phyloP scores from a whole-genome alignment of 2,329 filamentous ascomycete species.

The Stemphylium lycopersici region DNA sequence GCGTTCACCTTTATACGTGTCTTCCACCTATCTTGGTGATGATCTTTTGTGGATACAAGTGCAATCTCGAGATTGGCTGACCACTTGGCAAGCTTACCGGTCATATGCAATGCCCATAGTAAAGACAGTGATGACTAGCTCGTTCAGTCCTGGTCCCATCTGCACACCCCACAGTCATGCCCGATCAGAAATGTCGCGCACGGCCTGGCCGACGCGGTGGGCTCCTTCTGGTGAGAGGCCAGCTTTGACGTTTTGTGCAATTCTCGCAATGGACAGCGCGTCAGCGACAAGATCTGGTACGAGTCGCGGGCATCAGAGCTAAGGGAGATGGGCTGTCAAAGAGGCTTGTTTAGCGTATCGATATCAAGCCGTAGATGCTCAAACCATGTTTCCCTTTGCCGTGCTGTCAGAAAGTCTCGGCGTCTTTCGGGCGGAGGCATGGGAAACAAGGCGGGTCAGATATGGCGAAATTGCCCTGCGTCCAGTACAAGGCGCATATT shows the following conservation, averaged over 20 bases:
- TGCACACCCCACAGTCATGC: too few species aligned
- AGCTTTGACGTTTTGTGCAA: neutral
- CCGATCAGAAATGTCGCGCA: too few species aligned
- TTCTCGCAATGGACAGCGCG: neutral
- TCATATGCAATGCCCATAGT: too few species aligned
- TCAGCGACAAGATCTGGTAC: neutral
- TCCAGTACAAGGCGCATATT: neutral
- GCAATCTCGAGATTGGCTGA: too few species aligned
- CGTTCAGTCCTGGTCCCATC: too few species aligned
- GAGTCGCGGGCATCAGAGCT: neutral
- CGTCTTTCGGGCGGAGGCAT: neutral
- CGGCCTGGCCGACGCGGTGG: too few species aligned
- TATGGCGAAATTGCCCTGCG: neutral
- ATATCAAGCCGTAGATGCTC: neutral
- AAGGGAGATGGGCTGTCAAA: neutral
- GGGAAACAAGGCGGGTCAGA: too few species aligned
- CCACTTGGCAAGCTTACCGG: too few species aligned
- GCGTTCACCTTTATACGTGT: neutral
- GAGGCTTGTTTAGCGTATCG: constrained; percentile 2
- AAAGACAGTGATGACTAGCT: too few species aligned
- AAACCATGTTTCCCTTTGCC: too few species aligned
- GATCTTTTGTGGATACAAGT: neutral
- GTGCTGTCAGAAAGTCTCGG: neutral
- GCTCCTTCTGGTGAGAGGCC: too few species aligned
- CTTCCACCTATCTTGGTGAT: too few species aligned